phyloP scores from a whole-genome alignment of 768 basidiomycete species.

The Termitomyces sp. region DNA sequence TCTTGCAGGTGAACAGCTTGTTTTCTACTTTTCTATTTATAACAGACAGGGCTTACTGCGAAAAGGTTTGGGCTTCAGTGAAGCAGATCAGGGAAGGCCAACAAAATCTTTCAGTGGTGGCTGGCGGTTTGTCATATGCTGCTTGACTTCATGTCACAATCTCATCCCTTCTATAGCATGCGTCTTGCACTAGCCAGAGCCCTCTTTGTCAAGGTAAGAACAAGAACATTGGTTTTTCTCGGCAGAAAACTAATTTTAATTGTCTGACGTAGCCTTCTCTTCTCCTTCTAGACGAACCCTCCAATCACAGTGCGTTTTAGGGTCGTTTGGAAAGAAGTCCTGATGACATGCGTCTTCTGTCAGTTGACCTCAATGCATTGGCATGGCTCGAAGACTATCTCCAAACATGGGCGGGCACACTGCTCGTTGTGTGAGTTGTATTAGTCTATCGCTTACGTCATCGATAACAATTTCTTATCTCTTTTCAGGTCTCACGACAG shows the following conservation, averaged over 20 bases:
- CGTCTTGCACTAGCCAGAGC: conserved; percentile 92
- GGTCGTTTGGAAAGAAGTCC: background rate
- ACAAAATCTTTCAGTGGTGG: conserved; percentile 92
- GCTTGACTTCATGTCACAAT: background rate
- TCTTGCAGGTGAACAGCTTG: conserved; percentile 58
- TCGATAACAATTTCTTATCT: conserved; percentile 2
- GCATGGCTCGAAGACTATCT: conserved; percentile 98
- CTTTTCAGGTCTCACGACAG: conserved; percentile 85
- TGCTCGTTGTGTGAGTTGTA: conserved; percentile 76
- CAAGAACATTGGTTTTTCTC: background rate
- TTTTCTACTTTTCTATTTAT: background rate
- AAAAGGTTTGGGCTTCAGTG: conserved; percentile 85
- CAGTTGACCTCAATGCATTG: conserved; percentile 90
- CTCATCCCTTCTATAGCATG: conserved; percentile 53
- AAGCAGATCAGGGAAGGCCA: conserved; percentile 76
- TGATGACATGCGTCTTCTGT: conserved; percentile 1
- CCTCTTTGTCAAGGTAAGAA: conserved; percentile 82
- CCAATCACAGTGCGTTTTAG: conserved; percentile 78
- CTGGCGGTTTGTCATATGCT: conserved; percentile 69
- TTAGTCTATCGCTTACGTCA: background rate
- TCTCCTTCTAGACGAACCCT: conserved; percentile 87
- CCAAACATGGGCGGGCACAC: conserved; percentile 88
- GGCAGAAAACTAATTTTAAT: background rate
- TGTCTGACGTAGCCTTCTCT: conserved; percentile 51
- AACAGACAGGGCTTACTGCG: background rate